Conservation (phyloP, 768 basidiomycete species). For the Lactarius deliciosus region DNA sequence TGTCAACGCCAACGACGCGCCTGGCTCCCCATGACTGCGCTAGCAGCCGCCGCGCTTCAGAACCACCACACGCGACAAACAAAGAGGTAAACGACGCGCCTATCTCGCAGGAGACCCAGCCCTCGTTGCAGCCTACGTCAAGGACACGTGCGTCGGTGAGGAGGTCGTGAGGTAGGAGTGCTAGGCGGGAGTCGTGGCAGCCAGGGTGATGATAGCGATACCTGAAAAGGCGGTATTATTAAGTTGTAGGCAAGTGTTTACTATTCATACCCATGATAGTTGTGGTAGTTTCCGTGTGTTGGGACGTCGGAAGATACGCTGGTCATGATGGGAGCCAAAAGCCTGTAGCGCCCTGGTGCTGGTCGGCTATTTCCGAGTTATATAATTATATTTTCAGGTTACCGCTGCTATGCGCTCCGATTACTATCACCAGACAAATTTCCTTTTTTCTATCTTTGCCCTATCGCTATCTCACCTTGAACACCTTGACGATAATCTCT, state of each 20-base stretch:
- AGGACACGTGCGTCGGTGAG: slow-evolving; percentile 20
- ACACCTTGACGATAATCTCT: neutral
- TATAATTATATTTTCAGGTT: too few relatives aligned
- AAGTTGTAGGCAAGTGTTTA: neutral
- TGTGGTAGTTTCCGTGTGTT: slow-evolving; percentile 30
- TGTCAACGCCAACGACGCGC: slow-evolving; percentile 82
- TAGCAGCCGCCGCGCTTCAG: slow-evolving; percentile 33
- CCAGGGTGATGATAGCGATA: slow-evolving; percentile 25
- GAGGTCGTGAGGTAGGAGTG: slow-evolving; percentile 44
- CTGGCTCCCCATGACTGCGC: slow-evolving; percentile 63
- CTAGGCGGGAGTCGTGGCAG: slow-evolving; percentile 59
- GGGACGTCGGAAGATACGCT: slow-evolving; percentile 20
- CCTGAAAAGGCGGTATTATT: neutral
- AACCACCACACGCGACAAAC: neutral
- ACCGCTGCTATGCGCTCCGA: neutral
- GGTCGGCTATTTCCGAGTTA: too few relatives aligned
- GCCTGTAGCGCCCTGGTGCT: too few relatives aligned
- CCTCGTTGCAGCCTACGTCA: slow-evolving; percentile 29
- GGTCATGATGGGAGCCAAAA: slow-evolving; percentile 8
- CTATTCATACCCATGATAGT: slow-evolving; percentile 27
- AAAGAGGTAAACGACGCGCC: slow-evolving; percentile 30
- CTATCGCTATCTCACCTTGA: neutral
- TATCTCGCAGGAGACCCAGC: slow-evolving; percentile 25
- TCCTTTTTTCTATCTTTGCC: too few relatives aligned
- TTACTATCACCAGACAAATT: neutral